phyloP scores from a whole-genome alignment of 495 filamentous ascomycete species.

The Penicillium verhagenii region DNA sequence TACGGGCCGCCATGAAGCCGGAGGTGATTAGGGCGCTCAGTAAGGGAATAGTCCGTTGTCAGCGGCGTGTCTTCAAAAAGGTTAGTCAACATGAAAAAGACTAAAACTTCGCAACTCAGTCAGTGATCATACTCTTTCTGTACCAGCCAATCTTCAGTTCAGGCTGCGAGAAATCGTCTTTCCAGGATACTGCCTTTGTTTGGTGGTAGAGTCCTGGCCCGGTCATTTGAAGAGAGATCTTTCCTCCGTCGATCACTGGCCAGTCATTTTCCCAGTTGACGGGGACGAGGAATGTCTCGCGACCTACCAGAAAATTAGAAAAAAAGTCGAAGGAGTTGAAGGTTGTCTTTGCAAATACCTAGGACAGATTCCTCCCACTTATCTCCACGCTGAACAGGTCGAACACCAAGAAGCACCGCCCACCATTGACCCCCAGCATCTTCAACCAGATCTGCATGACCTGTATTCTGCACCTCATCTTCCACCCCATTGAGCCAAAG shows the following conservation, averaged over 20 bases:
- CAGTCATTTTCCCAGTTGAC: conserved; percentile 48
- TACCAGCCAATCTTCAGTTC: conserved; percentile 40
- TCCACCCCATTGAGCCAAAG: conserved; percentile 36
- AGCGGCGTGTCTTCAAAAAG: conserved; percentile 23
- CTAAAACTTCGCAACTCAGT: too few relatives aligned
- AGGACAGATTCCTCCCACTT: conserved; percentile 40
- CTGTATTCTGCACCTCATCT: conserved; percentile 41
- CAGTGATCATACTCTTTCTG: conserved; percentile 38
- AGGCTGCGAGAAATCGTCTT: conserved; percentile 35
- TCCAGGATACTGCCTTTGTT: conserved; percentile 27
- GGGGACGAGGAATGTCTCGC: conserved; percentile 48
- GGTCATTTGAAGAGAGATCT: conserved; percentile 36
- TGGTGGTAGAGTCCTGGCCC: conserved; percentile 31
- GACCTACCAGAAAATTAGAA: conserved; percentile 22
- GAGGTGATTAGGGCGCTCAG: conserved; percentile 32
- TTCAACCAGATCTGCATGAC: conserved; percentile 47
- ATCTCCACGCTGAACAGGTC: conserved; percentile 27
- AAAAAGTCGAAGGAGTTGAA: background rate
- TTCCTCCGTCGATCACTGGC: conserved; percentile 47
- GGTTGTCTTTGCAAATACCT: conserved; percentile 16
- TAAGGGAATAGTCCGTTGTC: conserved; percentile 34
- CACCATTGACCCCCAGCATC: conserved; percentile 45
- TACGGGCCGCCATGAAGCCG: conserved; percentile 44
- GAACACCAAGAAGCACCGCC: conserved; percentile 44
- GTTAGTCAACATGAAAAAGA: background rate